Evolutionary conservation across 2,329 filamentous ascomycete species (phyloP), one percentile per base, ranked within the genome.

Genomic region (Grosmannia serpens): DNA sequence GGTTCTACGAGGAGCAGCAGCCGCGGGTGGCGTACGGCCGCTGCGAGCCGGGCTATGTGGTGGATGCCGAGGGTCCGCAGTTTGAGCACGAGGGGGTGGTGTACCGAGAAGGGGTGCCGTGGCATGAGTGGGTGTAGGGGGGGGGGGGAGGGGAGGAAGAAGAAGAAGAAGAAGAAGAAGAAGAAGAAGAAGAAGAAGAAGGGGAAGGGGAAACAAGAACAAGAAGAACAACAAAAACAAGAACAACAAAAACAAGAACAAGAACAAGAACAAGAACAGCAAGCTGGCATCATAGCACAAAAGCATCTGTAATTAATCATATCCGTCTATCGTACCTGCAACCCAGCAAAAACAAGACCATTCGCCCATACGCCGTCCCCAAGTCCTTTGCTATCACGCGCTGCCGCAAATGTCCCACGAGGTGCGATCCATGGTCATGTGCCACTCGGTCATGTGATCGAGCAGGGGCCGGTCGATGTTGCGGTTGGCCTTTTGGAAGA

Each of bases 11-110:
- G n/a, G 64, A 67, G 38, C 67, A 73, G 46, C 77, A 78, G 68
- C 71, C 71, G 2, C 75, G 74, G 52, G 78, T 86, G 0, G 66
- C 69, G 4, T 86, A 79, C 62, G 70, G 71, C 1, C 73, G 74
- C 15, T 86, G 83, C 64, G 77, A 79, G 63, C 58, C 72, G 26
- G 84, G 83, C 2, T 83, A 86, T 62, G 71, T 85, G 35, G 47
- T 79, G 0, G 73, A 74, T 35, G 76, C 77, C 3, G 82, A 86
- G 66, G 82, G 82, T 0, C 77, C 78, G 3, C 76, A 79, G 60
- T 72, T 67, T 61, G 66, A 69, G 59, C 64, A 47, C 56, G 65
- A 68, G 26, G 68, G 67, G 17, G 26, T 66, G 4, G 64, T 66
- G 5, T 69, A 66, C 53, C 62, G 67, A 1, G 58, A 67, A 33